Conservation (phyloP, 768 basidiomycete species). For the Kwoniella botswanensis region DNA sequence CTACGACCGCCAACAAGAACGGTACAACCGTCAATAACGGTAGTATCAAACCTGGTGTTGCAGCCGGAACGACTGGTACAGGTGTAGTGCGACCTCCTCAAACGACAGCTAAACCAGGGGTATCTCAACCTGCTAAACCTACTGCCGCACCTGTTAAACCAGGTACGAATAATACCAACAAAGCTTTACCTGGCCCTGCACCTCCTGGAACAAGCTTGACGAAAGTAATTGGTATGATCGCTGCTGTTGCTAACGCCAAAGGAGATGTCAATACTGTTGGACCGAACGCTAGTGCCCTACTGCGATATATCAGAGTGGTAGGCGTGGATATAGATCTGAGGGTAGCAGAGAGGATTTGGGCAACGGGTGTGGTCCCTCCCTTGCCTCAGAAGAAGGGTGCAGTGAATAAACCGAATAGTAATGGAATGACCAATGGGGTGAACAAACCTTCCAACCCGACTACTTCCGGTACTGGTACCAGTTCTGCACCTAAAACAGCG, state of each 20-base stretch:
- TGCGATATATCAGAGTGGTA: conserved; percentile 48
- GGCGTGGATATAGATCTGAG: conserved; percentile 48
- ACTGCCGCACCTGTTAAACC: conserved; percentile 15
- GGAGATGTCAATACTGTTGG: conserved; percentile 51
- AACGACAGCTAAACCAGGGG: neutral
- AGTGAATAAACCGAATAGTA: conserved; percentile 16
- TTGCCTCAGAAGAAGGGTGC: conserved; percentile 26
- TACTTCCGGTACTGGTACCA: too few species aligned
- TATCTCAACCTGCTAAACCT: conserved; percentile 3
- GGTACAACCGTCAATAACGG: conserved; percentile 5
- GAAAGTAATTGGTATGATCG: conserved; percentile 51
- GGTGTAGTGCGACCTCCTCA: conserved; percentile 4
- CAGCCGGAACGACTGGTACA: neutral
- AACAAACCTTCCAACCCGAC: too few species aligned
- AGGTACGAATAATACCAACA: conserved; percentile 7
- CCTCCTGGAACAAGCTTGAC: conserved; percentile 46
- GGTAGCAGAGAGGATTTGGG: conserved; percentile 50
- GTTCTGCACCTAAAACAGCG: conserved; percentile 8
- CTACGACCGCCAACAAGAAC: conserved; percentile 12
- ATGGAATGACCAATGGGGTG: neutral
- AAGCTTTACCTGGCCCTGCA: conserved; percentile 39
- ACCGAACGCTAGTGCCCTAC: conserved; percentile 42
- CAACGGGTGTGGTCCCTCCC: conserved; percentile 48
- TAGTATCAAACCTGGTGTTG: neutral
- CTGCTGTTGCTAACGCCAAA: conserved; percentile 46